These are phyloP conservation scores for Ustilago xerochloae DNA, from an alignment of 1,284 basidiomycete genomes.

Conservation along the genomic window DNA sequence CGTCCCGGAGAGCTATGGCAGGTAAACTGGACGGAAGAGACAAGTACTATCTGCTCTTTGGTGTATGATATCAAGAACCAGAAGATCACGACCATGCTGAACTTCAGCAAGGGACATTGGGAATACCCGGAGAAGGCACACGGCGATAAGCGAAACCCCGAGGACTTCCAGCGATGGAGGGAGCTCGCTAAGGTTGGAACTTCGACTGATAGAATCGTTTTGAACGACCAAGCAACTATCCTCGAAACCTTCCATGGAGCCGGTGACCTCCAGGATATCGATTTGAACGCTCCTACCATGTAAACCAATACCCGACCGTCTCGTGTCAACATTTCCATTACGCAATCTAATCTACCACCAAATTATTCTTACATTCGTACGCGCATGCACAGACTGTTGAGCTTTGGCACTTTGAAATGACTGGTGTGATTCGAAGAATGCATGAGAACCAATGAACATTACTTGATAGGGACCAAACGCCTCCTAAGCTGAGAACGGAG, in stretches of 20 bases:
- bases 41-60: constrained; percentile 65
- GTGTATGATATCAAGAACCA: constrained; percentile 60
- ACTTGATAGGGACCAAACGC: not conserved
- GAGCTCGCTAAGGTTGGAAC: constrained; percentile 61
- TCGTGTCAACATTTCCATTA: not conserved
- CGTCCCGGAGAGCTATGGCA: constrained; percentile 57
- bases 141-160: constrained; percentile 66
- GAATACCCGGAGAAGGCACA: constrained; percentile 60
- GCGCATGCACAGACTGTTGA: not conserved
- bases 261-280: constrained; percentile 63
- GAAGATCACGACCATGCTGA: constrained; percentile 64
- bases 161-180: constrained; percentile 65
- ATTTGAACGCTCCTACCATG: constrained; percentile 51
- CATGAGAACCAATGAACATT: not conserved
- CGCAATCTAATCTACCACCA: not conserved
- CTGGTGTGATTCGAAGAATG: constrained; percentile 4
- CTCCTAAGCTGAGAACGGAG: constrained; percentile 56
- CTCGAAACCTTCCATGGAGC: constrained; percentile 56
- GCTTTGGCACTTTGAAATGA: not conserved
- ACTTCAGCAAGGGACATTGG: constrained; percentile 67
- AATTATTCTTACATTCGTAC: too few relatives aligned
- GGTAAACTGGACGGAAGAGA: constrained; percentile 67
- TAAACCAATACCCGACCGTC: not conserved
- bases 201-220: constrained; percentile 56
- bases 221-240: constrained; percentile 67